phyloP scores from a whole-genome alignment of 495 filamentous ascomycete species.

The Chaetomium fimeti region DNA sequence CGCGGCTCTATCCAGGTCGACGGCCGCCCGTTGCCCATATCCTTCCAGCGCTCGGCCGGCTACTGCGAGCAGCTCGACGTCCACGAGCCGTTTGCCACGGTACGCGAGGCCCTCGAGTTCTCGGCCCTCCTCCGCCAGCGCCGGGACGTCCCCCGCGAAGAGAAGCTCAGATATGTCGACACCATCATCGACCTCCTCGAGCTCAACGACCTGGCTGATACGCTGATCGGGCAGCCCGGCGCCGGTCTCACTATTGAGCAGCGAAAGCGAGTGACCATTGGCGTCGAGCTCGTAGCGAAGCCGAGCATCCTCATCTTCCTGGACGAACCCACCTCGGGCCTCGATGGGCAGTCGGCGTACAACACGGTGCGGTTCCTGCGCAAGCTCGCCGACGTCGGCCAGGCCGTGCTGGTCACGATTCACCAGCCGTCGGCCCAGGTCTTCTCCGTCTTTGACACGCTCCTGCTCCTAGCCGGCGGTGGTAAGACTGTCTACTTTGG shows the following conservation, averaged over 20 bases:
- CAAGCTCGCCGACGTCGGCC: constrained; percentile 73
- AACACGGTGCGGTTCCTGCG: constrained; percentile 79
- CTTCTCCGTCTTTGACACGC: constrained; percentile 70
- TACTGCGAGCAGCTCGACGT: constrained; percentile 87
- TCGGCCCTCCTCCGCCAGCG: constrained; percentile 79
- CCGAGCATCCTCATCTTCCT: constrained; percentile 73
- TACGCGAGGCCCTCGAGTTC: constrained; percentile 76
- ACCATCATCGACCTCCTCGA: constrained; percentile 85
- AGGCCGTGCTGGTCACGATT: constrained; percentile 71
- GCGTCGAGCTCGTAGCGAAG: constrained; percentile 89
- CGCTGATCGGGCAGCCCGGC: constrained; percentile 78
- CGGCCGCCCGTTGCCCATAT: constrained; percentile 62
- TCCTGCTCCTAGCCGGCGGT: constrained; percentile 64
- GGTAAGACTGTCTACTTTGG: constrained; percentile 72
- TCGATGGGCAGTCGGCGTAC: constrained; percentile 83
- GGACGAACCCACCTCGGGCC: constrained; percentile 79
- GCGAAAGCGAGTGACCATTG: constrained; percentile 73
- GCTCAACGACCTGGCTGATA: constrained; percentile 77
- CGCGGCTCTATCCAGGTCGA: constrained; percentile 74
- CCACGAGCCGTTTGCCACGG: constrained; percentile 73
- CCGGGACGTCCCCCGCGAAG: constrained; percentile 55
- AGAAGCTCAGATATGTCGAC: constrained; percentile 80
- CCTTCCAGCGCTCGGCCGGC: constrained; percentile 82
- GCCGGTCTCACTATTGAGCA: constrained; percentile 53
- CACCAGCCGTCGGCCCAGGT: constrained; percentile 73